Evolutionary conservation across 257 asterid species (phyloP).

Genomic region (Nicotiana obtusifolia): DNA sequence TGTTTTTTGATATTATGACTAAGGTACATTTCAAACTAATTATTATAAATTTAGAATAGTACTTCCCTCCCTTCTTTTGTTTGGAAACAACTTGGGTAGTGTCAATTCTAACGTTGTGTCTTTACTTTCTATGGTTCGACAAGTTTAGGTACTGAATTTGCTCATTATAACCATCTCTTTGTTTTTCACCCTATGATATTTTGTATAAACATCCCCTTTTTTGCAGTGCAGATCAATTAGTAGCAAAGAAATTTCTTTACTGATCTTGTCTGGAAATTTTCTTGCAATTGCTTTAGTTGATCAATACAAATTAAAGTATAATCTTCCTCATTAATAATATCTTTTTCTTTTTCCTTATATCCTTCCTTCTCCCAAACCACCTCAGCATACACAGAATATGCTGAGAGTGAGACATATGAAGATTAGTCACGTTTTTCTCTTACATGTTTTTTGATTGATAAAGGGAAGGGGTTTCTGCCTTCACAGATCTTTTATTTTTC

Average conservation of each 20-base stretch:
- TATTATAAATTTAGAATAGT: background rate
- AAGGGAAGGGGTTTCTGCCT: background rate
- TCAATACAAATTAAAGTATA: constrained; percentile 7
- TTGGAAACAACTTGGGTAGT: background rate
- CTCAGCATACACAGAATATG: no score
- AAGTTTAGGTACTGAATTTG: background rate
- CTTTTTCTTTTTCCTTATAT: background rate
- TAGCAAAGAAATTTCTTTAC: constrained; percentile 5
- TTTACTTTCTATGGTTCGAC: background rate
- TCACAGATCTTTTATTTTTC: background rate
- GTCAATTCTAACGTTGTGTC: background rate
- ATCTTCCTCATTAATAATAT: background rate
- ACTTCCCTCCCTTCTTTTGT: background rate
- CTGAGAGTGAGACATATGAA: no score
- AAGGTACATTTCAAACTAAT: background rate
- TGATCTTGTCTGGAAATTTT: constrained; percentile 7
- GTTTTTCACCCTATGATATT: background rate
- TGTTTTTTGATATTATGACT: background rate
- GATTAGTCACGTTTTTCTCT: background rate
- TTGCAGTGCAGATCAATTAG: constrained; percentile 11
- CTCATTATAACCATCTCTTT: background rate
- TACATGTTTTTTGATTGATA: background rate
- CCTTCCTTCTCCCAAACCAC: no score
- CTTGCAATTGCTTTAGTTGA: constrained; percentile 10
- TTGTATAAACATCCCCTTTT: background rate